Evolutionary conservation across 2,329 filamentous ascomycete genomes (phyloP), one percentile per base, ranked within the genome.

Genomic region (Boeremia lycopersici): DNA sequence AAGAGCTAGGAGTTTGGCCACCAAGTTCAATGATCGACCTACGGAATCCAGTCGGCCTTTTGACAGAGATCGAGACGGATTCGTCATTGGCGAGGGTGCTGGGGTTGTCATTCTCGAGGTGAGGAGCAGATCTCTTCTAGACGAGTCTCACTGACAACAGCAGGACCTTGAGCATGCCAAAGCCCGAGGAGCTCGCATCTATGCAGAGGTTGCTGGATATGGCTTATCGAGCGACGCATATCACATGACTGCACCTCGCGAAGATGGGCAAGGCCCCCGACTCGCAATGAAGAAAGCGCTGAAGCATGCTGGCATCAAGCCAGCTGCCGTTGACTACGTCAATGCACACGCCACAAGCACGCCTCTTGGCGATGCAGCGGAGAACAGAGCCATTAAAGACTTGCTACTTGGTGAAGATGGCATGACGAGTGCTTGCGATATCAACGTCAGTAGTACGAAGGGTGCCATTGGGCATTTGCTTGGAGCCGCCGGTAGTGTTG

Each of bases 291-390:
- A 84, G 71, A 86, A 86, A 61, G 93, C 93, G 0, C 76, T 99
- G 55, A 86, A 82, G 65, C 85, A 90, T 68, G 91, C 92, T 0
- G 76, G 81, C 0, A 69, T 96, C 33, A 81, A 80, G 46, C 93
- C 95, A 0, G 76, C 76, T 0, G 78, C 86, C 35, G 86, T 99
- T 4, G 90, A 93, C 73, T 99, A 99, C 73, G 84, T 99, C 70
- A 99, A 98, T 69, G 95, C 95, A 1, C 95, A 99, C 71, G 95
- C 93, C 0, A 99, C 95, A 1, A 90, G 90, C 19, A 99, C 93
- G 0, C 75, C 82, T 6, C 82, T 98, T 2, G 95, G 95, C 0
- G 95, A 99, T 76, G 83, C 85, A 19, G 93, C 95, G 1, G 95
- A 99, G 77, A 93, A 93, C 45, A 78, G 81, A 7, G 95, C 95